Evolutionary conservation across 1,284 basidiomycete genomes (phyloP).

Genomic region (Cryptococcus hybrid): DNA sequence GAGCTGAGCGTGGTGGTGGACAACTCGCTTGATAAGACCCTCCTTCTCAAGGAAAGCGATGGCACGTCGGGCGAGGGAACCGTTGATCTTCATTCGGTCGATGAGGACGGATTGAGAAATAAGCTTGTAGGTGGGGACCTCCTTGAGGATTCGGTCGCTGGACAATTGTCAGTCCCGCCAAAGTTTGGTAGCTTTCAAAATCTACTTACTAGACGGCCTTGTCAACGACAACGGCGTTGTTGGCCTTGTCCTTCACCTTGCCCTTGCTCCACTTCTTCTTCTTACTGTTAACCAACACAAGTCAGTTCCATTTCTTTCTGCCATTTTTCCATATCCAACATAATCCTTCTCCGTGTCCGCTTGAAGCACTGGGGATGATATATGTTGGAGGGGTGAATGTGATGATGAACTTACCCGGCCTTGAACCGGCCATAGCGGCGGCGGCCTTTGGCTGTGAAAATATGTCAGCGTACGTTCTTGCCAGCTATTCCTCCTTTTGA

Average conservation of each 20-base stretch:
- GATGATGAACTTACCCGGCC: conserved; percentile 45
- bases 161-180: neutral
- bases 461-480: neutral
- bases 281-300: conserved; percentile 56
- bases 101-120: conserved; percentile 98
- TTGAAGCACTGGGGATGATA: neutral
- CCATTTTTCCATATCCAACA: neutral
- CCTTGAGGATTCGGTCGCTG: conserved; percentile 97
- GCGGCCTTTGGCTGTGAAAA: conserved; percentile 45
- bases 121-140: conserved; percentile 99
- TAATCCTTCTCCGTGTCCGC: neutral
- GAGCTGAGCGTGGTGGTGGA: conserved; percentile 92
- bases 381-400: neutral
- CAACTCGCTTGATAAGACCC: conserved; percentile 92
- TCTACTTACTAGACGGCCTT: conserved; percentile 57
- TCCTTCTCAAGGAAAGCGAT: conserved; percentile 95
- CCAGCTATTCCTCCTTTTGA: neutral
- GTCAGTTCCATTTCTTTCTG: neutral
- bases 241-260: conserved; percentile 99
- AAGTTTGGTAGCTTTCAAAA: neutral
- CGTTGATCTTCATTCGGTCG: conserved; percentile 85
- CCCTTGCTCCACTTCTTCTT: conserved; percentile 99
- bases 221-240: conserved; percentile 83
- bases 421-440: conserved; percentile 51
- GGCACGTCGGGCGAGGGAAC: conserved; percentile 87